Evolutionary conservation across 2,329 filamentous ascomycete genomes (phyloP), one percentile per base, ranked within the genome.

Genomic region (Exophiala bonariae): DNA sequence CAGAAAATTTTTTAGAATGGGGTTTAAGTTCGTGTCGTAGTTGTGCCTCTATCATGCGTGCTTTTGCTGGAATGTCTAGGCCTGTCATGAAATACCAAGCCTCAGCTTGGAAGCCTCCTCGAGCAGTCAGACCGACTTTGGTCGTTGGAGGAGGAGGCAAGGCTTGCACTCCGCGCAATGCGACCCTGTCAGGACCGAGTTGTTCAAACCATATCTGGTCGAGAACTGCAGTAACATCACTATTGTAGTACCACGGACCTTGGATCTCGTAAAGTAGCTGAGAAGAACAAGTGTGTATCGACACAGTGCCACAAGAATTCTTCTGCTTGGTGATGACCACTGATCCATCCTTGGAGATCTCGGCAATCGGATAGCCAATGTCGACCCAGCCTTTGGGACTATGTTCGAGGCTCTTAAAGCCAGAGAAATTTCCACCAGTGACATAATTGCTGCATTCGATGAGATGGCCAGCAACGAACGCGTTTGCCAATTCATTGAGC

Each of bases 181-280:
- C 69, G 2, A 81, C 74, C 5, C 76, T 69, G 54, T 81, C 72
- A 14, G 63, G 62, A 1, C 69, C 71, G 4, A 76, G 47, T 43
- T 82, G 71, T 37, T 78, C 72, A 50, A 83, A 77, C 47, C 67
- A 71, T 30, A 80, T 63, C n/a, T 72, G 64, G 37, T 71, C 64
- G 11, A 82, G 63, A 11, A 77, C 57, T 0, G 78, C 78, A 0
- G 74, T 79, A 22, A 81, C 78, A 52, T 81, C 79, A 0, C 72
- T 75, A 62, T 81, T 80, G 66, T 72, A 78, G 59, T 82, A 82
- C 67, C 71, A 74, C 1, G 74, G 74, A 4, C 77, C 77, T 54
- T 79, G 76, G 13, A 79, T 74, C 59, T 79, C 76, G 56, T 79
- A 80, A 2, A 80, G 56, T 2, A 80, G 63, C 50, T 81, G 78